Conservation (phyloP, 441 rosid genomes). For the Erodium texanum region DNA sequence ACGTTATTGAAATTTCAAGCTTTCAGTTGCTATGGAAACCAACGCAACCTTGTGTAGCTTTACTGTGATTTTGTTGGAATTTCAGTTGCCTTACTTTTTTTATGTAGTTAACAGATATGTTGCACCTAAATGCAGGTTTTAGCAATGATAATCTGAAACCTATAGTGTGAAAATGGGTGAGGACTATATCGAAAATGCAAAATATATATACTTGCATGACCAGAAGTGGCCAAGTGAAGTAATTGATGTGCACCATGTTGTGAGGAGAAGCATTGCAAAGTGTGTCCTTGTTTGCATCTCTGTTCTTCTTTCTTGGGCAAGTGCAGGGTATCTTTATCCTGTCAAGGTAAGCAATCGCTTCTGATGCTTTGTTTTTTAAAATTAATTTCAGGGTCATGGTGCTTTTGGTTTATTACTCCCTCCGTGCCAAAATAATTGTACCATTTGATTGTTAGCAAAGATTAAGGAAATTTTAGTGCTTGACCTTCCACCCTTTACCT, state of each 20-base stretch:
- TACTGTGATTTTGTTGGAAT: too few species aligned
- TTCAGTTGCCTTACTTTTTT: background rate
- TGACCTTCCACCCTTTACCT: too few species aligned
- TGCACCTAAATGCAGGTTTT: constrained; percentile 2
- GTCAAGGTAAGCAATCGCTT: constrained; percentile 30
- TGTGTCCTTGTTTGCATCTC: constrained; percentile 26
- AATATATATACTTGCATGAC: constrained; percentile 41
- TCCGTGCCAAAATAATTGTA: too few species aligned
- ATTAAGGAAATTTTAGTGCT: too few species aligned
- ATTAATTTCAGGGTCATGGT: background rate
- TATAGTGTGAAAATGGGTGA: constrained; percentile 31
- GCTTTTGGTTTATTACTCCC: background rate
- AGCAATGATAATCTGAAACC: constrained; percentile 13
- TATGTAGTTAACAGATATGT: background rate
- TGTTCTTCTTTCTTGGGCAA: constrained; percentile 30
- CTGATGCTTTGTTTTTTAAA: background rate
- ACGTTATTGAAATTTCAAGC: too few species aligned
- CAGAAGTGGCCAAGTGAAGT: constrained; percentile 34
- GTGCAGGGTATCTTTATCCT: constrained; percentile 27
- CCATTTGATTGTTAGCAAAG: too few species aligned
- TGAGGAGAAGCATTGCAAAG: constrained; percentile 33
- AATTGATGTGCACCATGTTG: constrained; percentile 55
- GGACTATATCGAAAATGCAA: constrained; percentile 29
- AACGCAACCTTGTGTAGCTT: too few species aligned
- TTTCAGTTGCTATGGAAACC: too few species aligned